Conservation (phyloP, 73 alveolate genomes). For the Paramecium caudatum region DNA sequence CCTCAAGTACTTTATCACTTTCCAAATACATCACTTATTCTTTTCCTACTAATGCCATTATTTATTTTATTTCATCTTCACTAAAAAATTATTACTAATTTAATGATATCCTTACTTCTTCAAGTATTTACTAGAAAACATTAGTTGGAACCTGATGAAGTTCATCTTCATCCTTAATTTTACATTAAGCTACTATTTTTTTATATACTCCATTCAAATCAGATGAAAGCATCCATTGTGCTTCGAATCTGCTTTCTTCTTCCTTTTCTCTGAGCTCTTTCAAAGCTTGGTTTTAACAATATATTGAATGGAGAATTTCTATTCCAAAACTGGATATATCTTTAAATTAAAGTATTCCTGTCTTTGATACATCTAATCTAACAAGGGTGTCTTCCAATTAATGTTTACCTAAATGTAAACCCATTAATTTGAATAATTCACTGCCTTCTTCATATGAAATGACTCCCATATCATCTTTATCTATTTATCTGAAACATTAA, state of each 20-base stretch:
- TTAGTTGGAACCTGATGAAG: constrained; percentile 14
- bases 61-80: constrained; percentile 36
- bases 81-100: constrained; percentile 14
- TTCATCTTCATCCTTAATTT: constrained; percentile 73
- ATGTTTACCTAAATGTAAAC: constrained; percentile 67
- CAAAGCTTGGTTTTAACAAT: constrained; percentile 62
- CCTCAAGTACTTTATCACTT: constrained; percentile 44
- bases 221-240: constrained; percentile 56
- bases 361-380: constrained; percentile 60
- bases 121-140: constrained; percentile 33
- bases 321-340: constrained; percentile 66
- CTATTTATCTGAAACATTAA: constrained; percentile 71
- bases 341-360: constrained; percentile 69
- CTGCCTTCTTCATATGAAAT: constrained; percentile 67
- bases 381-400: constrained; percentile 59
- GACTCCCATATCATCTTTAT: constrained; percentile 77
- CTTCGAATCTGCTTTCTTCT: constrained; percentile 72
- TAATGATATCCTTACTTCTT: constrained; percentile 39
- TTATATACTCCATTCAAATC: constrained; percentile 48
- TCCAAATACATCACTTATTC: constrained; percentile 1
- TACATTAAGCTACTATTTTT: constrained; percentile 54
- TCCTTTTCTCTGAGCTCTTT: constrained; percentile 73
- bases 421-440: constrained; percentile 68
- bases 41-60: constrained; percentile 26
- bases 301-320: constrained; percentile 68